Conservation (phyloP, 345 rosid species). For the Clausena lansium region DNA sequence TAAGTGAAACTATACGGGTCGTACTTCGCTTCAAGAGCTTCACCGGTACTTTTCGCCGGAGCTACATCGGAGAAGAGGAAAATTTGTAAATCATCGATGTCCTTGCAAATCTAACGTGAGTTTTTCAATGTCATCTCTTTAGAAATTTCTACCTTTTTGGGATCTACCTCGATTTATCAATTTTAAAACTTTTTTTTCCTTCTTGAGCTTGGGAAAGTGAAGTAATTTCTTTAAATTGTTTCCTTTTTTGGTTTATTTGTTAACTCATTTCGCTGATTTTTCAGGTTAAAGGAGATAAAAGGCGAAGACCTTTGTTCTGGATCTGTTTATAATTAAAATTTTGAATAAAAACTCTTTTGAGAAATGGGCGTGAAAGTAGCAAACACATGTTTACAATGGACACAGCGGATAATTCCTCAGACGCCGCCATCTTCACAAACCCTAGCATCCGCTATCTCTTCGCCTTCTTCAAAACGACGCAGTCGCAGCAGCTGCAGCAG, state of each 20-base stretch:
- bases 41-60: constrained; percentile 21
- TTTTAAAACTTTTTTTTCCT: constrained; percentile 8
- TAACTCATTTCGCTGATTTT: constrained; percentile 14
- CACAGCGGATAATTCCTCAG: constrained; percentile 49
- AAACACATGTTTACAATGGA: constrained; percentile 54
- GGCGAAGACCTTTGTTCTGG: constrained; percentile 2
- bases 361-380: constrained; percentile 71
- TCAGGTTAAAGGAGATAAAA: constrained; percentile 26
- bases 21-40: constrained; percentile 26
- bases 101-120: constrained; percentile 19
- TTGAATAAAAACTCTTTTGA: background rate
- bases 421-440: constrained; percentile 62
- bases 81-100: background rate
- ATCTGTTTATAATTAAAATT: background rate
- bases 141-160: background rate
- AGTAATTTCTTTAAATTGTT: background rate
- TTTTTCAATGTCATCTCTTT: background rate
- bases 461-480: constrained; percentile 51
- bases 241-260: background rate
- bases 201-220: background rate
- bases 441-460: constrained; percentile 51
- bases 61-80: background rate
- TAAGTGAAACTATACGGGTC: constrained; percentile 26
- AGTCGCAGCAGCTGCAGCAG: constrained; percentile 17
- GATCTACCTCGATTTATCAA: constrained; percentile 11